Percentiles rank a stretch among this genome's conserved stretches.
Conservation (phyloP, 345 rosid species). For the Euphorbia peplus region DNA sequence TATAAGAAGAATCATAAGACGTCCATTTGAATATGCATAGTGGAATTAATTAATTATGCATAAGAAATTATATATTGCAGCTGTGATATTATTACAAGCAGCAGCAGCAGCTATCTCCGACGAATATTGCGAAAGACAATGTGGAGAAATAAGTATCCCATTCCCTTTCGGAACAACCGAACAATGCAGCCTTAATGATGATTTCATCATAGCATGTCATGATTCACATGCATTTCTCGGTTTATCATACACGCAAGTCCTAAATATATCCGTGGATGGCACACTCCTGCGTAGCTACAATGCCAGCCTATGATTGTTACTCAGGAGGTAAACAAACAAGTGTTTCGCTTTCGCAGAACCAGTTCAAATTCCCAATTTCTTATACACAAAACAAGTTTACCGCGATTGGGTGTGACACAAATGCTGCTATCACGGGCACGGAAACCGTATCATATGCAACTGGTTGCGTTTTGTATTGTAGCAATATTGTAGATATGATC, state of each 20-base stretch:
- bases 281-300: background rate
- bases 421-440: background rate
- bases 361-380: background rate
- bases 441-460: background rate
- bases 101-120: too few relatives aligned
- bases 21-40: too few relatives aligned
- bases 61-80: too few relatives aligned
- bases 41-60: too few relatives aligned
- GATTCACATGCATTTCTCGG: background rate
- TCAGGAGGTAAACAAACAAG: background rate
- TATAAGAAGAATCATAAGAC: too few relatives aligned
- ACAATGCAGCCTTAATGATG: background rate
- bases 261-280: background rate
- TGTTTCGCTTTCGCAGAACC: too few relatives aligned
- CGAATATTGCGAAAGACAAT: too few relatives aligned
- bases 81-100: too few relatives aligned
- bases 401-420: constrained; percentile 33
- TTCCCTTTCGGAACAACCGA: background rate
- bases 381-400: constrained; percentile 21
- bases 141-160: background rate
- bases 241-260: background rate
- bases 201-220: background rate
- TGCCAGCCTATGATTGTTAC: background rate
- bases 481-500: background rate
- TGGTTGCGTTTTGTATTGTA: constrained; percentile 23